A percentile compares a stretch with the other conserved stretches of the same genome.
Conservation (phyloP, 108 stramenopile species). For the Nitzschia sp. region DNA sequence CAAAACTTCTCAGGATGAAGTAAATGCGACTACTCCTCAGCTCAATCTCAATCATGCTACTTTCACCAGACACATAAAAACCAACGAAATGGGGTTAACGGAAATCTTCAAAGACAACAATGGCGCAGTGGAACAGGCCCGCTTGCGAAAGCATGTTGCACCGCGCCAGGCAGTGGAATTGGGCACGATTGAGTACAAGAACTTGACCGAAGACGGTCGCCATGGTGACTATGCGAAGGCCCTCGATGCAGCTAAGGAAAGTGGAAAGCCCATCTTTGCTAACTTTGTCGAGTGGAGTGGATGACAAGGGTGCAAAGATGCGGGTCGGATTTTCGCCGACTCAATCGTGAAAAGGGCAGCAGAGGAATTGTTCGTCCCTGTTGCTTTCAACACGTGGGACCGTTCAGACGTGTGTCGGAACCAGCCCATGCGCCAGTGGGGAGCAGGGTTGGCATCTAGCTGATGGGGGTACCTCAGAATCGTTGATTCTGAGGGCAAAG, state of each 20-base stretch:
- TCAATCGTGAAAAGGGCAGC: slow-evolving; percentile 30
- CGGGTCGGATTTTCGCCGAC: slow-evolving; percentile 43
- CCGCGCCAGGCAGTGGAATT: no score
- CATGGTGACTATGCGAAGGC: slow-evolving; percentile 41
- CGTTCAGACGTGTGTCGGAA: slow-evolving; percentile 25
- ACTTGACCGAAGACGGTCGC: slow-evolving; percentile 29
- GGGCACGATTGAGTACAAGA: slow-evolving; percentile 36
- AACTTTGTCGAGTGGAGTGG: slow-evolving; percentile 54
- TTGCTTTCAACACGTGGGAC: slow-evolving; percentile 56
- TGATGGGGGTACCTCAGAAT: slow-evolving; percentile 58
- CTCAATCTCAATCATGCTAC: no score
- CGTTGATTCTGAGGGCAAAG: slow-evolving; percentile 41
- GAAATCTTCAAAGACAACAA: no score
- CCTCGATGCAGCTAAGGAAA: slow-evolving; percentile 10
- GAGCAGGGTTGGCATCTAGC: slow-evolving; percentile 29
- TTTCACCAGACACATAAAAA: no score
- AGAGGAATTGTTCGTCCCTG: slow-evolving; percentile 42
- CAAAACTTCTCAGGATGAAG: no score
- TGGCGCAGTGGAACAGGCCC: no score
- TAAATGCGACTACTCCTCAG: no score
- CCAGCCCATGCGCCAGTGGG: slow-evolving; percentile 39
- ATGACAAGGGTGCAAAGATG: slow-evolving; percentile 42
- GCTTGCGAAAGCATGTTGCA: no score
- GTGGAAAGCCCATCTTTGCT: slow-evolving; percentile 42
- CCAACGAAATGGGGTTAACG: no score